Base-by-base conservation (phyloP, 2,329 filamentous ascomycete genomes). In the Verticillium zaregamsianum region DNA sequence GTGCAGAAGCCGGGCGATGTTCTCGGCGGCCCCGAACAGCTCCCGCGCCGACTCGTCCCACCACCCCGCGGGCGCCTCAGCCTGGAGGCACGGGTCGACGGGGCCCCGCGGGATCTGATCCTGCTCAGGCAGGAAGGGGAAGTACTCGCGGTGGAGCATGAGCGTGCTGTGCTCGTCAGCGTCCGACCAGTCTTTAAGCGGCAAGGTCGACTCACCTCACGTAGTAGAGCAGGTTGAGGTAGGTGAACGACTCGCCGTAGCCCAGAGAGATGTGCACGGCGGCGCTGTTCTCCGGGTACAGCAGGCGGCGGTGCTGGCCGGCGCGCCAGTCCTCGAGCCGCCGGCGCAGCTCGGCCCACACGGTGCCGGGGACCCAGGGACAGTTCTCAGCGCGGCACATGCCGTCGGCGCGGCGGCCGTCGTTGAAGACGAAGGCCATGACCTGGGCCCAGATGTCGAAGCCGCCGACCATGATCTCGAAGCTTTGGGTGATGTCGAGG, bases 381-480 rank as follows among this genome's bases (percentile, higher is more conserved):
- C 76, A 76, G 37, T 79, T 77, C 28, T 73, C 68, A 1, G 72
- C 69, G 1, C 66, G 67, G 52, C 73, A 74, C 74, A 80, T 76
- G 1, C 73, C 74, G 0, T 73, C 73, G 0, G 75, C 75, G 2
- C 74, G 73, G 1, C 78, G 70, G 0, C 79, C 79, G 52, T 79
- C 77, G 25, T 76, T 77, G 28, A 78, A 74, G 4, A 80, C 71
- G 40, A 76, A 80, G 0, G 74, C 72, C 68, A 79, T 74, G 0
- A 80, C 71, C 11, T 75, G 69, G 0, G 76, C 71, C 66, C 77
- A 80, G 3, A 80, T 79, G 28, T 80, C 77, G 39, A 80, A 77
- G 0, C 79, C 78, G n/a, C 71, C 67, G 0, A 77, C 74, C 2
- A 80, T 69, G 0, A 78, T 74, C 60, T 75, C 73, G 31, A 70